Percentiles rank a stretch among this genome's conserved stretches.
Evolutionary conservation across 2,329 filamentous ascomycete genomes (phyloP).

Genomic region (Colletotrichum eremochloae): DNA sequence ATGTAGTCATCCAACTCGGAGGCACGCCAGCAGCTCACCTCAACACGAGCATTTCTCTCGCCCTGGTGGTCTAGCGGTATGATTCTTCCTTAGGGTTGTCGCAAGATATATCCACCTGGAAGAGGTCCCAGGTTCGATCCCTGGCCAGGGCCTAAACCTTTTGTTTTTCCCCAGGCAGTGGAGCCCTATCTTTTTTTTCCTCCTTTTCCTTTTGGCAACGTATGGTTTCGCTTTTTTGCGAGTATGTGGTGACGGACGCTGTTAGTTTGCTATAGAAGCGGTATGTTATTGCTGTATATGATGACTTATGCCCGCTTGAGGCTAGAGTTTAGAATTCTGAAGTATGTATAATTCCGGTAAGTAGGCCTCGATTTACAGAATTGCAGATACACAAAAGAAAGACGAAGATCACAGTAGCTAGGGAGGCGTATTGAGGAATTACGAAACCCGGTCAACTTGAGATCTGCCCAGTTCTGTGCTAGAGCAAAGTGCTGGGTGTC

Average conservation of each 20-base stretch:
- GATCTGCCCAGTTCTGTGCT: too few relatives aligned
- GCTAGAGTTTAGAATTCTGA: too few relatives aligned
- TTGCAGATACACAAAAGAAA: too few relatives aligned
- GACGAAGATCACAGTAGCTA: too few relatives aligned
- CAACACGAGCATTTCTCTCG: neutral
- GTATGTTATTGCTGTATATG: too few relatives aligned
- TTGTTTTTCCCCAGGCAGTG: neutral
- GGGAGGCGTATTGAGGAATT: too few relatives aligned
- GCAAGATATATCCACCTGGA: neutral
- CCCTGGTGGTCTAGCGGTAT: conserved; percentile 24
- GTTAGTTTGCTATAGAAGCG: neutral
- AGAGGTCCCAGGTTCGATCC: conserved; percentile 25
- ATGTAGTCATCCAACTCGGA: neutral
- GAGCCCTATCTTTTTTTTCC: neutral
- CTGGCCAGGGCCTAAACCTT: conserved; percentile 9
- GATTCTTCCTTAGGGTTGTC: conserved; percentile 21
- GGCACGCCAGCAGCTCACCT: neutral
- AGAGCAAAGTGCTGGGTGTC: accelerated
- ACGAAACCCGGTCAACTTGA: too few relatives aligned
- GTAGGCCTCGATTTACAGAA: too few relatives aligned
- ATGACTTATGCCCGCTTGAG: too few relatives aligned
- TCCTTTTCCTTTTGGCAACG: neutral
- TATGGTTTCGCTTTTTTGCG: too few relatives aligned
- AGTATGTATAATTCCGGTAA: too few relatives aligned
- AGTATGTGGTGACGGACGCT: neutral